These are phyloP conservation scores for Tulasnella sp. DNA, from an alignment of 768 basidiomycete genomes.

Conservation along the genomic window DNA sequence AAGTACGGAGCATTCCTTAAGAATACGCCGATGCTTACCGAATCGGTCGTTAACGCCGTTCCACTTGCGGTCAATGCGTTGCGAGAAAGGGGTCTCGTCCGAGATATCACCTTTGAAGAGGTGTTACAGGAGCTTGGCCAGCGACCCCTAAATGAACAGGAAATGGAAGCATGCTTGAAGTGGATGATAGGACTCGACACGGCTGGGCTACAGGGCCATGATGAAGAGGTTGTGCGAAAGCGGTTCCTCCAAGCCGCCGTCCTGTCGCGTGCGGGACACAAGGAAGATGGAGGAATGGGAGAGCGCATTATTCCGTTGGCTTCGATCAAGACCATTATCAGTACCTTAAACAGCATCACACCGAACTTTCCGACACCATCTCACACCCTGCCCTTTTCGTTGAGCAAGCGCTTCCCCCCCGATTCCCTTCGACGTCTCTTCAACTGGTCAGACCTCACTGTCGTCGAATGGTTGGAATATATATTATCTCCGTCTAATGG, in stretches of 20 bases:
- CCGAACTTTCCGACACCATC: conserved; percentile 70
- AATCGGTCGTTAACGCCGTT: conserved; percentile 54
- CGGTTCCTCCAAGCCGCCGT: conserved; percentile 72
- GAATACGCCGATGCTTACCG: conserved; percentile 68
- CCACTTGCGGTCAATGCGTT: conserved; percentile 59
- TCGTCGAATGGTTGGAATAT: conserved; percentile 71
- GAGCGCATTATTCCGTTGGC: conserved; percentile 65
- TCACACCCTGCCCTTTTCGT: conserved; percentile 61
- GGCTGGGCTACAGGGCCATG: conserved; percentile 44
- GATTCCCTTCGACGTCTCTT: conserved; percentile 54
- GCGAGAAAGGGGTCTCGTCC: conserved; percentile 60
- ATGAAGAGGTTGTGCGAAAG: conserved; percentile 40
- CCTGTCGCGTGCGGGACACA: conserved; percentile 42
- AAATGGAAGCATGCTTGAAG: conserved; percentile 75
- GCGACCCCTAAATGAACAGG: conserved; percentile 63
- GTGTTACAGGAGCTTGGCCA: conserved; percentile 71
- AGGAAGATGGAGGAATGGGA: conserved; percentile 37
- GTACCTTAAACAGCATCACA: conserved; percentile 62
- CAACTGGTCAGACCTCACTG: conserved; percentile 72
- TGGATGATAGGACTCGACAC: conserved; percentile 64
- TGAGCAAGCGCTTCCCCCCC: conserved; percentile 59
- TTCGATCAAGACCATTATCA: conserved; percentile 68
- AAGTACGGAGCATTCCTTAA: conserved; percentile 72
- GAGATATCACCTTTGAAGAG: conserved; percentile 73
- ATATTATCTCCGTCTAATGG: conserved; percentile 50